Percentiles rank a stretch among this genome's conserved stretches.
These are phyloP conservation scores for Geranomyces variabilis DNA, from an alignment of 192 early-diverging fungal genomes.

Conservation along the genomic window DNA sequence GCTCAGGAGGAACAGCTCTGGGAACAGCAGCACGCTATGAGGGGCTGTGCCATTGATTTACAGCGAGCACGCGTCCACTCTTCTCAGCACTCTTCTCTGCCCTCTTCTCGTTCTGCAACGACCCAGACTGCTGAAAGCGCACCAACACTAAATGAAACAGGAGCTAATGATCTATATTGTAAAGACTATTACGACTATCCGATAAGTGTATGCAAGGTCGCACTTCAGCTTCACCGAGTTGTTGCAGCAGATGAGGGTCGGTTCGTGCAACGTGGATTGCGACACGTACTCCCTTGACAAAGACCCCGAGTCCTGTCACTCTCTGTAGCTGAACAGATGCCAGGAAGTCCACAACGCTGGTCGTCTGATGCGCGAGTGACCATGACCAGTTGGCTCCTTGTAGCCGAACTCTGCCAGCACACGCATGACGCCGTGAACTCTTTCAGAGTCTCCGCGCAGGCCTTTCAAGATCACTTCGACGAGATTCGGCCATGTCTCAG, in stretches of 20 bases:
- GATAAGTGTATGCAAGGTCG: neutral
- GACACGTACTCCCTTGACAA: too few relatives aligned
- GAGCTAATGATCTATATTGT: neutral
- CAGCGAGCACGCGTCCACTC: too few relatives aligned
- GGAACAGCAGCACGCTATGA: too few relatives aligned
- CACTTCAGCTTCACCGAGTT: too few relatives aligned
- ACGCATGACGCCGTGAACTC: slow-evolving; percentile 86
- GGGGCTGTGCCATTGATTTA: too few relatives aligned
- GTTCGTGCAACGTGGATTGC: too few relatives aligned
- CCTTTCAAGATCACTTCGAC: slow-evolving; percentile 71
- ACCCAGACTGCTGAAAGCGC: neutral
- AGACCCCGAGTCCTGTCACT: too few relatives aligned
- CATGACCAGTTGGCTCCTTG: slow-evolving; percentile 80
- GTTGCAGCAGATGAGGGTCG: too few relatives aligned
- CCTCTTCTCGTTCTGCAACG: too few relatives aligned
- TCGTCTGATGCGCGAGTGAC: slow-evolving; percentile 73
- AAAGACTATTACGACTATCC: neutral
- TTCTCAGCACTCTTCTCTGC: too few relatives aligned
- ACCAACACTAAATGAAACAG: neutral
- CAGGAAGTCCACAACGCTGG: slow-evolving; percentile 69
- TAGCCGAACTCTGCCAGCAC: slow-evolving; percentile 85
- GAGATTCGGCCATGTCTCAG: slow-evolving; percentile 90
- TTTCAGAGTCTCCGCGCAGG: slow-evolving; percentile 67
- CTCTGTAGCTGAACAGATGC: slow-evolving; percentile 58
- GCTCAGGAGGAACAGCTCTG: too few relatives aligned